Evolutionary conservation across 352 stramenopile species (phyloP), one percentile per base, ranked within the genome.

Genomic region (Blastocystis sp.): DNA sequence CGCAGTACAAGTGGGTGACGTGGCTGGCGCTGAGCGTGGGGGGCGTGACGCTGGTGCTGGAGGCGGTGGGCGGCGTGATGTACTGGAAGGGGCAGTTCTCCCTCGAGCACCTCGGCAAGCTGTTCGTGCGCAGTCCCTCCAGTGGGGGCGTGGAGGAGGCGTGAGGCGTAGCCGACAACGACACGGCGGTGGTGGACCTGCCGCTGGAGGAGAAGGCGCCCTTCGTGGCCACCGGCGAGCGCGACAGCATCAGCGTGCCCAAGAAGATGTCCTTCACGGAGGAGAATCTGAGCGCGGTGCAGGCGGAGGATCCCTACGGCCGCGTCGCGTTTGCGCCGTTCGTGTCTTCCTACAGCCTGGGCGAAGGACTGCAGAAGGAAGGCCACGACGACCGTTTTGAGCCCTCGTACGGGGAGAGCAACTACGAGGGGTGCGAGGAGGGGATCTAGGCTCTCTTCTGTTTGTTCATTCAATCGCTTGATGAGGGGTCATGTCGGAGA

Each of bases 361-460:
- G 14, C 48, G 14, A 56, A 17, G 48, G 48, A 56, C 5, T 7
- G 48, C 5, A 17, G 48, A 56, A 56, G 48, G 48, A 17, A 14
- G 48, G 14, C 48, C 48, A 56, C 14, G 5, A 7, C 17, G 45
- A 21, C 53, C n/a, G 56, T 2, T 84, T 52, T 56, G 19, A 28
- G 19, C 4, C 5, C 34, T 21, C 53, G 9, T 84, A 41, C 66
- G 38, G 34, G n/a, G 74, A 69, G n/a, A 84, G 41, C 41, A 53
- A 53, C 1, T 84, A 84, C 45, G 74, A 84, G 41, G 74, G 74
- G 23, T 84, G 41, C 14, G 74, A 84, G 66, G 74, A 84, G n/a
- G 74, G 74, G 7, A 84, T 70, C 34, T 84, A 70, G 60, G 52
- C 48, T 56, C 5, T 69, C 28, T 53, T 38, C 28, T 84, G 52